Evolutionary conservation across 805 yeast species (phyloP).

Genomic region (Teunomyces stri): DNA sequence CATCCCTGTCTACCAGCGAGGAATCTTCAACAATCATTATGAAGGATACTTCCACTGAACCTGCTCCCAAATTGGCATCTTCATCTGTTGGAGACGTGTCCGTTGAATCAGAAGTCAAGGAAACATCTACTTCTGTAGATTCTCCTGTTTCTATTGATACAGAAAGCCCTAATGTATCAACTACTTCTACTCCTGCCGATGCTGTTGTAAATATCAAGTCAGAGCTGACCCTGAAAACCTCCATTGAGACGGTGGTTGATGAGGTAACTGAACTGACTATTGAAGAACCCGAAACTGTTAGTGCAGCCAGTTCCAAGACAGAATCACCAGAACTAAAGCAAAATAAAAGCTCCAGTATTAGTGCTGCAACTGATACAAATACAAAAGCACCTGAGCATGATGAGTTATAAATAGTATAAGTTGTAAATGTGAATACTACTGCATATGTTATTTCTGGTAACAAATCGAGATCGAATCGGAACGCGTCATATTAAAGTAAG

Average conservation of each 20-base stretch:
- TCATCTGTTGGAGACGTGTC: background rate
- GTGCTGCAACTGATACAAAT: background rate
- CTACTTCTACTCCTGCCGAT: background rate
- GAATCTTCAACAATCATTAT: no score
- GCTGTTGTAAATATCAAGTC: constrained; percentile 2
- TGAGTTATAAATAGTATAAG: background rate
- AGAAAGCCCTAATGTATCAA: no score
- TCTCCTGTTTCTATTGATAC: no score
- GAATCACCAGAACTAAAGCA: background rate
- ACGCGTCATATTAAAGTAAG: background rate
- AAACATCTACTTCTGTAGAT: no score
- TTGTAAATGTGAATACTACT: background rate
- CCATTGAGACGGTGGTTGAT: constrained; percentile 6
- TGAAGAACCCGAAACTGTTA: background rate
- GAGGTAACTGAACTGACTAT: background rate
- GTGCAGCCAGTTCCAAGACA: background rate
- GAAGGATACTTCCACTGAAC: background rate
- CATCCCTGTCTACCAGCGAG: no score
- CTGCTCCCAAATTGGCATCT: background rate
- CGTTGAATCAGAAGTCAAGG: no score
- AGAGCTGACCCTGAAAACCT: background rate
- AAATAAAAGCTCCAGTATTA: background rate
- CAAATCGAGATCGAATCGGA: background rate
- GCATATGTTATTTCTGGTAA: background rate
- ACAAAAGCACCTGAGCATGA: constrained; percentile 4